Evolutionary conservation across 768 basidiomycete genomes (phyloP).

Genomic region (Tricholoma terreum): DNA sequence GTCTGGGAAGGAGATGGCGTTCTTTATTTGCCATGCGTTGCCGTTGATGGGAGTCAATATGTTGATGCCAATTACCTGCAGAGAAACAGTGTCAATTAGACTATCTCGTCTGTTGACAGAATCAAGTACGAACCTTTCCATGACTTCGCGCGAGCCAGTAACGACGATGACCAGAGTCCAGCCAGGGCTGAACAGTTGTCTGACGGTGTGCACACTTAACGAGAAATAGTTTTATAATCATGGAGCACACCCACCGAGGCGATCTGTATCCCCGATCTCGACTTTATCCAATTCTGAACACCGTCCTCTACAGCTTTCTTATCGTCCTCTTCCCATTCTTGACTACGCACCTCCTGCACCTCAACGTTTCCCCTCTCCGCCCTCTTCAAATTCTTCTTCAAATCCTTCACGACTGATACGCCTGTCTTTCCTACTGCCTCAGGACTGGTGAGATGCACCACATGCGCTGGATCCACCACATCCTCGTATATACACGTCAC

Average conservation of each 20-base stretch:
- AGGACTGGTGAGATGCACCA: conserved; percentile 37
- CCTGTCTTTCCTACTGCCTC: conserved; percentile 35
- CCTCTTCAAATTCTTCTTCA: conserved; percentile 58
- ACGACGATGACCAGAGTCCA: conserved; percentile 50
- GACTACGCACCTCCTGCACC: conserved; percentile 39
- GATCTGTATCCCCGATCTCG: conserved; percentile 56
- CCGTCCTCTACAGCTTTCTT: conserved; percentile 47
- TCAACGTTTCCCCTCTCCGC: conserved; percentile 55
- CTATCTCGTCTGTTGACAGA: neutral
- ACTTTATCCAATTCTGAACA: conserved; percentile 53
- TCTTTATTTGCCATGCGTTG: conserved; percentile 53
- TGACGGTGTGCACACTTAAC: conserved; percentile 7
- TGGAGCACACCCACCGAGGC: conserved; percentile 32
- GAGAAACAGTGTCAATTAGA: neutral
- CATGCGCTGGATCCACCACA: conserved; percentile 46
- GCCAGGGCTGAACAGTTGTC: conserved; percentile 50
- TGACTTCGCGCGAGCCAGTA: conserved; percentile 53
- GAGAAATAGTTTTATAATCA: neutral
- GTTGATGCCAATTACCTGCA: conserved; percentile 44
- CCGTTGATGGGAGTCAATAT: conserved; percentile 47
- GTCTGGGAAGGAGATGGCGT: conserved; percentile 49
- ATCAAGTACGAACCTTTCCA: conserved; percentile 15
- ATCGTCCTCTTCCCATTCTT: conserved; percentile 42
- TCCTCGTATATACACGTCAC: conserved; percentile 66
- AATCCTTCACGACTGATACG: conserved; percentile 46